Evolutionary conservation across 2,329 filamentous ascomycete genomes (phyloP), one percentile per base, ranked within the genome.

Genomic region (Clarireedia homoeocarpa): DNA sequence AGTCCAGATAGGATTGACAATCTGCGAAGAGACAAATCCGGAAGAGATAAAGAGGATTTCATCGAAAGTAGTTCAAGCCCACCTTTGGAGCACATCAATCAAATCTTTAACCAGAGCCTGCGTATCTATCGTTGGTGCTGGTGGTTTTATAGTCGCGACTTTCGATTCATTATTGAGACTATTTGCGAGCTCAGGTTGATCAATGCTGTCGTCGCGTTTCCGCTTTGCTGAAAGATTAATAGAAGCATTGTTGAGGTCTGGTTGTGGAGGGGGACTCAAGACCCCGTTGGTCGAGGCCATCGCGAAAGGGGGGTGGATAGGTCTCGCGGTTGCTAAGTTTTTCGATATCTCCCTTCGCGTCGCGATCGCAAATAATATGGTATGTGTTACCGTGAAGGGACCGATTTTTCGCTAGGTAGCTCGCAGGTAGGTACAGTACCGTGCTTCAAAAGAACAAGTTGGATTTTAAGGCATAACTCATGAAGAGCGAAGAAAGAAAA

Each of bases 151-250:
- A 58, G 36, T 56, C 42, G 53, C 40, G 42, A 49, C 58, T 50
- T 63, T 62, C 48, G 62, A 63, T 52, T 64, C 58, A 23, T 48
- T 36, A 46, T 38, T 23, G 51, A 57, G 53, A 56, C 66, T 61
- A 61, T 69, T 68, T 46, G 54, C 47, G 27, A 64, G 62, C 56
- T 63, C 52, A 20, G 63, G 60, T 53, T 57, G 65, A 48, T 74
- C 74, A 62, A 76, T 73, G 58, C 67, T 72, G 50, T 71, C 69
- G 64, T 82, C 79, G 75, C 81, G 81, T 72, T 84, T 84, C 69
- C 81, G 75, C 73, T 84, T 84, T 57, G 72, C 72, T 26, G 74
- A 69, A 36, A 73, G 64, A 53, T 67, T 66, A 51, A 69, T 64
- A 24, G 66, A 60, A 39, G 63, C 53, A 51, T 61, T 56, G 39